Conservation (phyloP, 106 monocot genomes). For the Gastrodia elata region DNA sequence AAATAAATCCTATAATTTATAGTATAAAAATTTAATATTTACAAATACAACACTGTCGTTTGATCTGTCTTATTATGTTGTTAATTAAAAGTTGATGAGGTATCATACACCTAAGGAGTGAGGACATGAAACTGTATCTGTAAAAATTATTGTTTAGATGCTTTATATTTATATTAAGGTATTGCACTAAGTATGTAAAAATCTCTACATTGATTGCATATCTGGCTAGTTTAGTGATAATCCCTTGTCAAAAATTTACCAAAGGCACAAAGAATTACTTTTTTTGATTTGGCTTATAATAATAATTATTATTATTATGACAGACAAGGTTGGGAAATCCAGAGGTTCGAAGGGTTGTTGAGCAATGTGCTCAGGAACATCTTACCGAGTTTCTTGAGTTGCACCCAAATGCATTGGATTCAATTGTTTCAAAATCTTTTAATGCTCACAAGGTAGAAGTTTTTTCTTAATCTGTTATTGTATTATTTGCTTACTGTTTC, state of each 20-base stretch:
- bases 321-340: slow-evolving; percentile 98
- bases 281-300: background rate
- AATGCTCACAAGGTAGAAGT: slow-evolving; percentile 81
- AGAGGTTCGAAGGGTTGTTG: slow-evolving; percentile 85
- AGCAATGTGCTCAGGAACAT: slow-evolving; percentile 88
- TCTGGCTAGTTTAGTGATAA: background rate
- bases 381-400: slow-evolving; percentile 87
- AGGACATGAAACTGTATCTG: too few species aligned
- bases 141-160: too few species aligned
- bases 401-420: slow-evolving; percentile 76
- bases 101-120: too few species aligned
- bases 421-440: slow-evolving; percentile 81
- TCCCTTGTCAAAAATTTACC: background rate
- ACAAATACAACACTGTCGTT: too few species aligned
- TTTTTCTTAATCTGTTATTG: background rate
- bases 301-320: slow-evolving; percentile 3
- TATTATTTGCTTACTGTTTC: background rate
- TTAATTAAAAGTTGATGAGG: too few species aligned
- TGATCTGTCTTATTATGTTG: too few species aligned
- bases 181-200: too few species aligned
- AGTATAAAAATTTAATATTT: too few species aligned
- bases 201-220: background rate
- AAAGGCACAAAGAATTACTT: background rate
- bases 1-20: too few species aligned
- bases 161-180: too few species aligned